Evolutionary conservation across 1,284 basidiomycete species (phyloP).

Genomic region (Cerioporus squamosus): DNA sequence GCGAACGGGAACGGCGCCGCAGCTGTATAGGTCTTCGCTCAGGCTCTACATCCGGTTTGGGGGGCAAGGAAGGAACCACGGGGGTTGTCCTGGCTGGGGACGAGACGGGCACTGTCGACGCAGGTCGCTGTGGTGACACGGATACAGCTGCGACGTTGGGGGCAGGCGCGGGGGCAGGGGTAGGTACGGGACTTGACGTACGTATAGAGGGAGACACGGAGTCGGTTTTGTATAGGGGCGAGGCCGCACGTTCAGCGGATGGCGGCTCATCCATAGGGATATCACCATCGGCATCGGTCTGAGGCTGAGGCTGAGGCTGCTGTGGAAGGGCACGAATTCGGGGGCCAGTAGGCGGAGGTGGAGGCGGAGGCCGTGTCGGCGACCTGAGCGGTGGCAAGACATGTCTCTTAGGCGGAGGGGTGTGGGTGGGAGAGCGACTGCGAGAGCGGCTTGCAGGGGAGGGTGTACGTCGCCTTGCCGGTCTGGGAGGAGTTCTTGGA

Average conservation of each 20-base stretch:
- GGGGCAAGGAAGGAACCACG: constrained; percentile 6
- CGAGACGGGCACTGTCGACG: background rate
- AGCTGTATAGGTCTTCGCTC: constrained; percentile 6
- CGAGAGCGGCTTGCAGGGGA: constrained; percentile 23
- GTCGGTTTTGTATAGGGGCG: constrained; percentile 2
- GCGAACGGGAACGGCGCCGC: constrained; percentile 25
- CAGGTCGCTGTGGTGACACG: background rate
- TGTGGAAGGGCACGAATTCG: background rate
- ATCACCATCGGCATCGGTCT: constrained; percentile 22
- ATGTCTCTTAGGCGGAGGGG: constrained; percentile 20
- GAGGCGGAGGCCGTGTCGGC: constrained; percentile 15
- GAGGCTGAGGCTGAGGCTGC: background rate
- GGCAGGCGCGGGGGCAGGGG: background rate
- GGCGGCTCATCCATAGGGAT: constrained; percentile 22
- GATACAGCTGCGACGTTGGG: background rate
- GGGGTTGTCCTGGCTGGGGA: constrained; percentile 1
- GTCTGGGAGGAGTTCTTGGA: constrained; percentile 10
- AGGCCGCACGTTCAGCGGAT: background rate
- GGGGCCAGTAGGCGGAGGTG: constrained; percentile 11
- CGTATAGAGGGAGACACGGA: constrained; percentile 3
- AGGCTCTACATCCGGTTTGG: constrained; percentile 13
- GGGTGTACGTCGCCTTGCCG: constrained; percentile 11
- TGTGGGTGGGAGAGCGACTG: constrained; percentile 18
- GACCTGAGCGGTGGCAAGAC: constrained; percentile 16
- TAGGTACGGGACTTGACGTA: constrained; percentile 1